Evolutionary conservation across 2,329 filamentous ascomycete species (phyloP).

Genomic region (Stachybotrys echinatus): DNA sequence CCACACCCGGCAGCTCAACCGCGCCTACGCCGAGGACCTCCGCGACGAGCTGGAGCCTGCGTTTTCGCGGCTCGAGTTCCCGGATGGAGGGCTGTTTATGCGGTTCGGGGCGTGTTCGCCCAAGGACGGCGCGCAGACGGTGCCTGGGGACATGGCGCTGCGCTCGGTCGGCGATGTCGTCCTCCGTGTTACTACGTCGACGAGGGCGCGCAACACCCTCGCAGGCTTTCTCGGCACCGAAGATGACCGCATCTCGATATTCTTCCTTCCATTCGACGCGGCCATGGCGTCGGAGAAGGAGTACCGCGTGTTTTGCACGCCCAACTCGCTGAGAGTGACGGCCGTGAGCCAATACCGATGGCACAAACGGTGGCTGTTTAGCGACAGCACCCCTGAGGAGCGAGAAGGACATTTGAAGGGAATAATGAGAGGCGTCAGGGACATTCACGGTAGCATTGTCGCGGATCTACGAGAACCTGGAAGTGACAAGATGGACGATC

Average conservation of each 20-base stretch:
- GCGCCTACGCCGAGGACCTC: slow-evolving; percentile 25
- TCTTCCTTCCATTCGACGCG: slow-evolving; percentile 34
- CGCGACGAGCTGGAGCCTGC: slow-evolving; percentile 20
- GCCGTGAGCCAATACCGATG: slow-evolving; percentile 36
- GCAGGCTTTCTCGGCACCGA: slow-evolving; percentile 14
- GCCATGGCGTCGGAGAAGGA: slow-evolving; percentile 31
- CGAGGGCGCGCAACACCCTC: slow-evolving; percentile 27
- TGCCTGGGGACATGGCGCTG: slow-evolving; percentile 18
- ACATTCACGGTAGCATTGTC: slow-evolving; percentile 20
- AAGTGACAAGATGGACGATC: slow-evolving; percentile 14
- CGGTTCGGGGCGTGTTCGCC: slow-evolving; percentile 35
- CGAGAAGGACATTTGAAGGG: slow-evolving; percentile 5
- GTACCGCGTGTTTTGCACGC: slow-evolving; percentile 38
- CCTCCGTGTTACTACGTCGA: slow-evolving; percentile 30
- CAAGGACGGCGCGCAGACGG: slow-evolving; percentile 29
- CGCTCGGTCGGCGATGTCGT: slow-evolving; percentile 26
- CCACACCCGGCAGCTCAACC: slow-evolving; percentile 20
- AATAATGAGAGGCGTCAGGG: slow-evolving; percentile 12
- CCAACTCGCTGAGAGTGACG: slow-evolving; percentile 21
- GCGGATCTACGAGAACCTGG: slow-evolving; percentile 11
- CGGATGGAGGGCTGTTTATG: slow-evolving; percentile 33
- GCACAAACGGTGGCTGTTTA: slow-evolving; percentile 27
- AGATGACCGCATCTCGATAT: slow-evolving; percentile 20
- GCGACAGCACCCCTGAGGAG: background rate
- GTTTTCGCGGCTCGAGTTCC: slow-evolving; percentile 18